These are phyloP conservation scores for Cotoneaster glaucophyllus DNA, from an alignment of 306 rosid species.

Conservation along the genomic window DNA sequence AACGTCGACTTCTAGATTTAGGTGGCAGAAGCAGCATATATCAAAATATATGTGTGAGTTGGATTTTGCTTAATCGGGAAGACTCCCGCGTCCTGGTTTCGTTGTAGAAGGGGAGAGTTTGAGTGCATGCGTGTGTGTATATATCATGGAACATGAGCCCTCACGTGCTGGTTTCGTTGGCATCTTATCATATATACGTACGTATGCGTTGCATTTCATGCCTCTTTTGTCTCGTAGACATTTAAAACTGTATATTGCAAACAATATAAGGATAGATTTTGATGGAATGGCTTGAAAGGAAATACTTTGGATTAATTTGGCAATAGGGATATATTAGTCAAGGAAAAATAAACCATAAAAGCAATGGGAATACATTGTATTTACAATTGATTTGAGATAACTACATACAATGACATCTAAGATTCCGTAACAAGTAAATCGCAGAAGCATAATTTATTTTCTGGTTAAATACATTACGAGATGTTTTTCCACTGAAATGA, in stretches of 20 bases:
- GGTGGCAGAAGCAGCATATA: neutral
- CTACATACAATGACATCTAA: too few species aligned
- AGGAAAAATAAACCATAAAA: neutral
- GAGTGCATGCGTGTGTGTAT: neutral
- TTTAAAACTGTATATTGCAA: neutral
- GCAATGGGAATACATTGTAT: neutral
- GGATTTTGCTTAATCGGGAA: too few species aligned
- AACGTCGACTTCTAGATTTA: too few species aligned
- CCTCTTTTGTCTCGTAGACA: neutral
- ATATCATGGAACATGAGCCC: neutral
- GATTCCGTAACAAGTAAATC: neutral
- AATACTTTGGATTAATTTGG: neutral
- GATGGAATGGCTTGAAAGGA: neutral
- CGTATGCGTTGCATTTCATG: neutral
- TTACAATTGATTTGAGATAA: neutral
- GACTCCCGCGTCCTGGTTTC: too few species aligned
- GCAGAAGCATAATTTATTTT: slow-evolving; percentile 1
- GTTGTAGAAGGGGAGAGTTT: too few species aligned
- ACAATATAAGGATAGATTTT: neutral
- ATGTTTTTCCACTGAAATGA: neutral
- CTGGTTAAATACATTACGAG: slow-evolving; percentile 1
- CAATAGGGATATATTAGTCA: neutral
- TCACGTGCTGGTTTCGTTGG: slow-evolving; percentile 8
- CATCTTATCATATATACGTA: neutral
- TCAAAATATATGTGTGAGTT: neutral